A percentile compares a stretch with the other conserved stretches of the same genome.
phyloP scores from a whole-genome alignment of 768 basidiomycete species.

The Tulasnella sp. region DNA sequence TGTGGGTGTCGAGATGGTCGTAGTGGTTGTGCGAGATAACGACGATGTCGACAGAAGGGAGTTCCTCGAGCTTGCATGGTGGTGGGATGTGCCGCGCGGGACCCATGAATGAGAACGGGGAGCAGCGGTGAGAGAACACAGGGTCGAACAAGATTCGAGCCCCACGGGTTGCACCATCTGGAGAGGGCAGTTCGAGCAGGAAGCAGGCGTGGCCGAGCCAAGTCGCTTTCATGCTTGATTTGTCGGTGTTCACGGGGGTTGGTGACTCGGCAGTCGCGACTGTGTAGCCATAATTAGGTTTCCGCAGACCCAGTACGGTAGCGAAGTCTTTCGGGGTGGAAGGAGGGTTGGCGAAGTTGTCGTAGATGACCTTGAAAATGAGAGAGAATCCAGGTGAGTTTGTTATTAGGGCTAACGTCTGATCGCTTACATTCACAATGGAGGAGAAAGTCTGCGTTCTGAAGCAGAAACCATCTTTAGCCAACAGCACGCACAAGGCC shows the following conservation, averaged over 20 bases:
- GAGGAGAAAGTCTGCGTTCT: not conserved
- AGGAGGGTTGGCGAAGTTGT: not conserved
- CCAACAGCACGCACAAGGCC: not conserved
- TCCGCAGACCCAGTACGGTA: conserved; percentile 28
- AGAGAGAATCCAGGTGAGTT: not conserved
- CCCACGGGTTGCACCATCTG: conserved; percentile 45
- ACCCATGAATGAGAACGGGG: conserved; percentile 52
- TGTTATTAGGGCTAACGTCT: not conserved
- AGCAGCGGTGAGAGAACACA: conserved; percentile 56
- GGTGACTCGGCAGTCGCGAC: not conserved
- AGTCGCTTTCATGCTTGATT: conserved; percentile 50
- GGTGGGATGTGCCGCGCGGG: conserved; percentile 53
- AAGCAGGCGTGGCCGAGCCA: conserved; percentile 64
- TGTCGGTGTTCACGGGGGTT: not conserved
- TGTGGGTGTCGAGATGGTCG: conserved; percentile 42
- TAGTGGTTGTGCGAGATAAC: conserved; percentile 43
- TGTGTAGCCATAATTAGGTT: conserved; percentile 34
- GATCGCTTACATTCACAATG: not conserved
- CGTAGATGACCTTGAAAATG: not conserved
- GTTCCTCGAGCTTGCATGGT: conserved; percentile 44
- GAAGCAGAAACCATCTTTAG: not conserved
- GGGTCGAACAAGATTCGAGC: conserved; percentile 57
- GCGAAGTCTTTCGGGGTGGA: conserved; percentile 27
- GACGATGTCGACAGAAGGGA: conserved; percentile 49
- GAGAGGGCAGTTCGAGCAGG: conserved; percentile 54